Evolutionary conservation across 2,329 filamentous ascomycete genomes (phyloP).

Genomic region (Fusarium humuli): DNA sequence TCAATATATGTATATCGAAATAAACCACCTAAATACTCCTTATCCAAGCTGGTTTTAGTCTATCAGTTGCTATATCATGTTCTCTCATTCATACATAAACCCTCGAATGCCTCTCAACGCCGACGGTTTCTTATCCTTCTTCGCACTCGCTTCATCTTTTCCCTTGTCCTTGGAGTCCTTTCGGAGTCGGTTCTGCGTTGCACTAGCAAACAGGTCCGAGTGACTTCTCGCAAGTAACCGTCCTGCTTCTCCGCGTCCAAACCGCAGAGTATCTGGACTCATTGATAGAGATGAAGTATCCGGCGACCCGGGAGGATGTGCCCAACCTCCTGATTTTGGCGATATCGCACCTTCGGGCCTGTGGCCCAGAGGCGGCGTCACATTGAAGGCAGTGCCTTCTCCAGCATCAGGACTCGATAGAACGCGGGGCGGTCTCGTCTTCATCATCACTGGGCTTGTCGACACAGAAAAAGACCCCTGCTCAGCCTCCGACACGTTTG

Average conservation of each 20-base stretch:
- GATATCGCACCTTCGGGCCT: constrained; percentile 46
- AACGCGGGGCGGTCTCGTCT: constrained; percentile 54
- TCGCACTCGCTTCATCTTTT: constrained; percentile 53
- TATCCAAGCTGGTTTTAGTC: background rate
- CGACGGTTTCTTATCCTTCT: constrained; percentile 54
- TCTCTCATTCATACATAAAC: constrained; percentile 49
- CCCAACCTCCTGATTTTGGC: constrained; percentile 47
- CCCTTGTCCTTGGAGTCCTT: constrained; percentile 63
- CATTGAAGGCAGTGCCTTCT: constrained; percentile 58
- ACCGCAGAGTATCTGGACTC: constrained; percentile 57
- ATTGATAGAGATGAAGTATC: constrained; percentile 48
- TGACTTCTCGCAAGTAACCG: constrained; percentile 36
- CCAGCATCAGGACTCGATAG: constrained; percentile 59
- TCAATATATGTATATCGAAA: background rate
- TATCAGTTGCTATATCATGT: background rate
- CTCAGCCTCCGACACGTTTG: constrained; percentile 44
- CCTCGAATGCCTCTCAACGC: constrained; percentile 58
- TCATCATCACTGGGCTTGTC: constrained; percentile 54
- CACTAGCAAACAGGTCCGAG: constrained; percentile 52
- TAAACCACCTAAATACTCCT: background rate
- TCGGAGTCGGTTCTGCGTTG: constrained; percentile 60
- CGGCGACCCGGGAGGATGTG: constrained; percentile 55
- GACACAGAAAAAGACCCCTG: constrained; percentile 53
- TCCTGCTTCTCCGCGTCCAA: constrained; percentile 59
- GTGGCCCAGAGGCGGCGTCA: constrained; percentile 57